Conservation (phyloP, 352 stramenopile genomes). For the Globisporangium polare region DNA sequence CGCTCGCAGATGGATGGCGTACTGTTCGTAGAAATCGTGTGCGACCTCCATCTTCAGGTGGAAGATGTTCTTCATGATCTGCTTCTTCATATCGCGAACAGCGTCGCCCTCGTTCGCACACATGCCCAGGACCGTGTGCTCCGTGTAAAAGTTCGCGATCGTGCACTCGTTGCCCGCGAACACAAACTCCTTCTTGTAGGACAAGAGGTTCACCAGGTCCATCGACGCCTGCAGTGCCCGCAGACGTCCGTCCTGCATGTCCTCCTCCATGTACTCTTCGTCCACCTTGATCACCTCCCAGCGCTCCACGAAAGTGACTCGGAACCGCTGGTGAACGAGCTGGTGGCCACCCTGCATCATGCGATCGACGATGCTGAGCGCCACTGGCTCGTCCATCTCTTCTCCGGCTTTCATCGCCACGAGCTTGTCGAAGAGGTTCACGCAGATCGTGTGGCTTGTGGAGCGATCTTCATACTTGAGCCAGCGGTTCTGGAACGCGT, state of each 20-base stretch:
- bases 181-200: conserved; percentile 86
- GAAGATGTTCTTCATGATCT: conserved; percentile 69
- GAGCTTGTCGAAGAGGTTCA: conserved; percentile 51
- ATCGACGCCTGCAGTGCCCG: conserved; percentile 65
- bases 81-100: conserved; percentile 62
- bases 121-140: conserved; percentile 76
- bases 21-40: conserved; percentile 70
- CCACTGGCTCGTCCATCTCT: conserved; percentile 52
- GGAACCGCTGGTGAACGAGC: conserved; percentile 66
- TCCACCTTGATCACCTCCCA: conserved; percentile 62
- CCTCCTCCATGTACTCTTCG: conserved; percentile 39
- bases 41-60: conserved; percentile 64
- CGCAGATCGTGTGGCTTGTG: conserved; percentile 44
- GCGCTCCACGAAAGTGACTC: conserved; percentile 72
- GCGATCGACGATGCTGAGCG: conserved; percentile 44
- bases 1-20: conserved; percentile 46
- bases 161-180: conserved; percentile 63
- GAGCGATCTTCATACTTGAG: conserved; percentile 48
- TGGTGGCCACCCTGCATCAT: conserved; percentile 59
- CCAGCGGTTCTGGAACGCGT: conserved; percentile 44
- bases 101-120: conserved; percentile 53
- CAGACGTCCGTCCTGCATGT: conserved; percentile 41
- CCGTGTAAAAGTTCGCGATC: conserved; percentile 72
- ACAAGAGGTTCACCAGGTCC: conserved; percentile 80
- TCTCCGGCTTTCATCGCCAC: conserved; percentile 29